These are phyloP conservation scores for Patellifolia procumbens DNA, from an alignment of 179 eudicot genomes.

Conservation along the genomic window DNA sequence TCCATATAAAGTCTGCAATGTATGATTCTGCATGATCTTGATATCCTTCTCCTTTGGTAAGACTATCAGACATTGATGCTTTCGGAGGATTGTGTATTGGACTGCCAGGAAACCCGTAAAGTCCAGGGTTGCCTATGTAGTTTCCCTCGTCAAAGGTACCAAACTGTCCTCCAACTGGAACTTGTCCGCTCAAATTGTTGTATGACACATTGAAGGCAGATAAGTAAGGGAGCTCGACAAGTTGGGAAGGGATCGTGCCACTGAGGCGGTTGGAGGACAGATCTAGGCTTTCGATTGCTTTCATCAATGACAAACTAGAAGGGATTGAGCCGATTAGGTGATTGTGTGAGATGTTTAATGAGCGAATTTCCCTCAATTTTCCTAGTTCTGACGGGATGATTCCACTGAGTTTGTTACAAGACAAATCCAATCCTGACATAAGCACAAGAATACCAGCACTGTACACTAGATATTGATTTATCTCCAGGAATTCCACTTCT, in stretches of 20 bases:
- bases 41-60: not conserved
- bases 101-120: not conserved
- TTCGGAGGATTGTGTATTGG: not conserved
- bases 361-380: not conserved
- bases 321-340: conserved; percentile 16
- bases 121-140: conserved; percentile 18
- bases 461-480: conserved; percentile 16
- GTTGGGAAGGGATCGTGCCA: too few species aligned
- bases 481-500: conserved; percentile 12
- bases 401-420: conserved; percentile 13
- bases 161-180: conserved; percentile 23
- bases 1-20: conserved; percentile 7
- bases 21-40: not conserved
- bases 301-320: conserved; percentile 1
- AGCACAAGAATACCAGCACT: conserved; percentile 3
- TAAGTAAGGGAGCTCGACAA: too few species aligned
- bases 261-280: too few species aligned
- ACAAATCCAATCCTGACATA: conserved; percentile 24
- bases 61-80: not conserved
- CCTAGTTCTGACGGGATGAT: conserved; percentile 14
- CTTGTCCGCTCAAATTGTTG: conserved; percentile 24
- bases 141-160: conserved; percentile 13
- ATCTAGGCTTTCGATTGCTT: conserved; percentile 17
- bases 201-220: conserved; percentile 31
- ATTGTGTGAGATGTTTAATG: conserved; percentile 27